phyloP scores from a whole-genome alignment of 176 grass and related monocot genomes.

The Elymus sibiricus region DNA sequence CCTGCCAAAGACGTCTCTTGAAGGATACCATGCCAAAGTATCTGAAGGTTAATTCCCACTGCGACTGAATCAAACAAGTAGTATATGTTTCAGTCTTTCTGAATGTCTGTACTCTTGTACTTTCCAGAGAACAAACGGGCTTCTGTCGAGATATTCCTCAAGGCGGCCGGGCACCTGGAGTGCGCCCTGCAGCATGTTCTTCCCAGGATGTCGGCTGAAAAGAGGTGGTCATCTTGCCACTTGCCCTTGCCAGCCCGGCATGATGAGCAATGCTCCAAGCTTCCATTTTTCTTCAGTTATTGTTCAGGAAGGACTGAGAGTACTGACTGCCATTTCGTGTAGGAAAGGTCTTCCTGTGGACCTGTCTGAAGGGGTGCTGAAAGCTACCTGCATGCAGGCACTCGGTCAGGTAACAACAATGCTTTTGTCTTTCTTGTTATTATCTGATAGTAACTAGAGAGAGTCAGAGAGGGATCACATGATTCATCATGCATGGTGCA shows the following conservation, averaged over 20 bases:
- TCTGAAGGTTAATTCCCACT: background rate
- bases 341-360: conserved; percentile 91
- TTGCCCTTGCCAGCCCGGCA: conserved; percentile 4
- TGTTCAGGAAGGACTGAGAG: background rate
- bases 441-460: background rate
- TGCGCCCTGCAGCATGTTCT: conserved; percentile 73
- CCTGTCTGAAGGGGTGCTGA: conserved; percentile 73
- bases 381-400: conserved; percentile 78
- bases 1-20: conserved; percentile 72
- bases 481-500: conserved; percentile 4
- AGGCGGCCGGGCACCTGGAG: conserved; percentile 85
- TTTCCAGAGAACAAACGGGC: conserved; percentile 52
- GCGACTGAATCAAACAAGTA: no score
- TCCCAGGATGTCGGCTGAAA: conserved; percentile 64
- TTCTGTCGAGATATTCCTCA: conserved; percentile 80
- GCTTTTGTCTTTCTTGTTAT: background rate
- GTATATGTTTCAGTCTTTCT: no score
- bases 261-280: background rate
- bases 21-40: conserved; percentile 76
- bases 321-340: conserved; percentile 39
- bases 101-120: no score
- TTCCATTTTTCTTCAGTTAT: conserved; percentile 22
- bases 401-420: conserved; percentile 63
- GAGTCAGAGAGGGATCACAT: conserved; percentile 7
- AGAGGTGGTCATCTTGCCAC: conserved; percentile 41